Conservation (phyloP, 169 alveolate species). For the Plasmodium vivax region DNA sequence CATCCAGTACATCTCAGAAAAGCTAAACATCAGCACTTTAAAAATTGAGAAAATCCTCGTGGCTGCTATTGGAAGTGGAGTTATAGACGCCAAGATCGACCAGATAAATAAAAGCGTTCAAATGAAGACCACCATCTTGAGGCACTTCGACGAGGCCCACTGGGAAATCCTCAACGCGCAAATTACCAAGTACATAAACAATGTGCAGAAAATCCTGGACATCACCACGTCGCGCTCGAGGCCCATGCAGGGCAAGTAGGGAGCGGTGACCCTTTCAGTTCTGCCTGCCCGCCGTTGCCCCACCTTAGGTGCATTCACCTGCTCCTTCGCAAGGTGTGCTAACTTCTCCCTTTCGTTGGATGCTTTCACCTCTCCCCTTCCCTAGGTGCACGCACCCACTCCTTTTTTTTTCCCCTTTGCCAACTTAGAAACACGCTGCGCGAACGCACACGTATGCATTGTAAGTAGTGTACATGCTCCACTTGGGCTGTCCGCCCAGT, state of each 20-base stretch:
- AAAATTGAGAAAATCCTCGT: constrained; percentile 81
- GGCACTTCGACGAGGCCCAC: constrained; percentile 77
- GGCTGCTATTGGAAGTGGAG: constrained; percentile 82
- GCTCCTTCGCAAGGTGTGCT: no score
- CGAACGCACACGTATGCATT: neutral
- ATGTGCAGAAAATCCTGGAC: constrained; percentile 41
- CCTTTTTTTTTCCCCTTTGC: neutral
- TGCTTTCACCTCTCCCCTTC: neutral
- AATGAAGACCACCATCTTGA: constrained; percentile 77
- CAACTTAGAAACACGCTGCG: neutral
- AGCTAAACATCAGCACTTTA: constrained; percentile 61
- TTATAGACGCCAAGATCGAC: constrained; percentile 81
- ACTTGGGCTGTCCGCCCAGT: neutral
- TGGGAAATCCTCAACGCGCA: constrained; percentile 74
- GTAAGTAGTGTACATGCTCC: neutral
- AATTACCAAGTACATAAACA: constrained; percentile 73
- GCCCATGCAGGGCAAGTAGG: neutral
- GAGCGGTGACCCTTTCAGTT: no score
- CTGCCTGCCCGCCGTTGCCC: no score
- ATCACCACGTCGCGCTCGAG: neutral
- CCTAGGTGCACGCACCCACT: no score
- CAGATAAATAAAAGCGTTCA: constrained; percentile 78
- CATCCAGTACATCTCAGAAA: constrained; percentile 35
- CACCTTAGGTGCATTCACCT: neutral
- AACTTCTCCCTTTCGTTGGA: neutral